Base-by-base conservation (phyloP, 1,284 basidiomycete species). In the Austroboletus niveus region DNA sequence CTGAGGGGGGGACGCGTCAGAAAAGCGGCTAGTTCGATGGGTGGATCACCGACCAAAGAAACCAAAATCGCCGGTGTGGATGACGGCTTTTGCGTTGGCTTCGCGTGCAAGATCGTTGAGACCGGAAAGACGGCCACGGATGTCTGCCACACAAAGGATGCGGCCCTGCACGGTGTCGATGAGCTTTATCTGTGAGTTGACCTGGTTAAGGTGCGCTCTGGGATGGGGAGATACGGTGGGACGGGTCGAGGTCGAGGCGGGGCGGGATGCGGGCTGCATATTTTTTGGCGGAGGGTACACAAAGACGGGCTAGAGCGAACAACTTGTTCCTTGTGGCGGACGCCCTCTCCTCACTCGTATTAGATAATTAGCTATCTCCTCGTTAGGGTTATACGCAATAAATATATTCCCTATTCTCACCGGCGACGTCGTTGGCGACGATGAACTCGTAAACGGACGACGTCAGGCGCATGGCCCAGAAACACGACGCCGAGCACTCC, bases 51-150 rank as follows among this genome's bases (percentile, higher is more conserved):
- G 56, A 89, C 89, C 89, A 72, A 97, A 97, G 73, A 99, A 98
- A 52, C 97, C 97, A 85, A 99, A 99, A 77, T 99, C 97, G 51
- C 97, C 97, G 0, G 95, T 98, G 71, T 99, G 96, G 57, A 99
- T 92, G 70, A 99, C 89, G 20, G 94, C 96, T 54, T 88, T 83
- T n/a, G 93, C 94, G 65, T 89, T 87, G 51, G 83, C 84, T 63
- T 97, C 93, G 48, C 87, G 78, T 32, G 95, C 95, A 53, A 98
- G 85, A 66, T 92, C 84, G 71, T 98, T 98, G 65, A 99, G 81
- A 49, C 84, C 83, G 51, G 90, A 92, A 56, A 94, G 79, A 56
- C 87, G 80, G 53, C 94, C 94, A 60, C 94, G 85, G 58, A 98
- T 93, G 73, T 99, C 97, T 47, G 97, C 95, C 50, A 99, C 83